Evolutionary conservation across 768 basidiomycete genomes (phyloP), one percentile per base, ranked within the genome.

Genomic region (Boletus rubescentipes): DNA sequence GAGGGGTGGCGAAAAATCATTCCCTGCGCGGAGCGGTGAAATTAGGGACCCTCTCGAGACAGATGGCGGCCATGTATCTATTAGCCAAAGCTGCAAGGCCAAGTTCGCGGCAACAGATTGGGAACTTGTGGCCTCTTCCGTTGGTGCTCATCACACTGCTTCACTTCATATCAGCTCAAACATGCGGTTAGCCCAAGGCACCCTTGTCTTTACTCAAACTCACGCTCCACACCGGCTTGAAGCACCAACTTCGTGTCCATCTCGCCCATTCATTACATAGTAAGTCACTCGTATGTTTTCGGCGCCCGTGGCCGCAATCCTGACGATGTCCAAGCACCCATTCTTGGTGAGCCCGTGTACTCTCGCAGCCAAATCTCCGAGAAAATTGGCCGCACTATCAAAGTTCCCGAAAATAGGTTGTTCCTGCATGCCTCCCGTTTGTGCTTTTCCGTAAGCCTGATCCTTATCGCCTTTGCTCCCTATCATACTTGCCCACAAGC

Each of bases 241-340:
- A 88, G 65, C 87, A 89, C 53, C 87, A 89, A 60, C 77, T 89
- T 31, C 79, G 87, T n/a, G 72, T 86, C 14, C 87, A 89, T 55
- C 64, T 84, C 31, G 78, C 86, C 2, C 72, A 78, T 44, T 71
- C 71, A 51, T 64, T 87, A 48, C 73, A 75, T 46, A 69, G 85
- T 82, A 53, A 12, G 72, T 60, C 15, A 36, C 36, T 39, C 48
- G 44, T 46, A 35, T 35, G 14, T 52, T 53, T 21, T 44, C 20
- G 9, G 35, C 26, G 10, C 37, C 40, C 55, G 36, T 46, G 11
- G 40, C 26, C 40, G 48, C 46, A 23, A 44, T 54, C 16, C 37
- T 62, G 51, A 71, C 41, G 9, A 38, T 46, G 36, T 43, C 42
- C 45, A 55, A 89, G 87, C 81, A 29, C 87, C 87, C 16, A 82